These are phyloP conservation scores for Colletotrichum camelliae DNA, from an alignment of 2,329 filamentous ascomycete species.

Conservation along the genomic window DNA sequence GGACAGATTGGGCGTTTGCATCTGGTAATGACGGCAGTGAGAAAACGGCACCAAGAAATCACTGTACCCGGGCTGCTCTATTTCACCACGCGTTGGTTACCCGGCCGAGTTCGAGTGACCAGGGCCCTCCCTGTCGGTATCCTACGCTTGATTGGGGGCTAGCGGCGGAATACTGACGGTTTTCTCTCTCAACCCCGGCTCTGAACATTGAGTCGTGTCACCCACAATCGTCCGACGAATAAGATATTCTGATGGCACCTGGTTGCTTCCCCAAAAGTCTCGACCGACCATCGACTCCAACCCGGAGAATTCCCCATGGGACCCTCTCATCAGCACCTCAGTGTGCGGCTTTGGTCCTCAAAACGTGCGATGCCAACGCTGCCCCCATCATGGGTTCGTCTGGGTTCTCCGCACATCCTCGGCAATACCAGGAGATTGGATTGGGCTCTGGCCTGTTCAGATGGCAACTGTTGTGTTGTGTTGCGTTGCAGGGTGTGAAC, in stretches of 20 bases:
- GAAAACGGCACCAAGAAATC: background rate
- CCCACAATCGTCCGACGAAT: slow-evolving; percentile 13
- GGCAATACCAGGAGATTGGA: slow-evolving; percentile 5
- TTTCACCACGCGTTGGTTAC: slow-evolving; percentile 10
- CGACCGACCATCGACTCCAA: slow-evolving; percentile 10
- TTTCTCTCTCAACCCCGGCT: background rate
- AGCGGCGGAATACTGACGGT: slow-evolving; percentile 14
- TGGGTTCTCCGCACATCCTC: slow-evolving; percentile 16
- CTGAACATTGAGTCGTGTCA: background rate
- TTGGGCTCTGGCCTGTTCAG: background rate
- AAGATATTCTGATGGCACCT: background rate
- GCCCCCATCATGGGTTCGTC: background rate
- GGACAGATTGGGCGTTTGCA: background rate
- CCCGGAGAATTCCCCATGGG: slow-evolving; percentile 16
- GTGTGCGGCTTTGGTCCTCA: background rate
- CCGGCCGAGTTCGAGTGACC: background rate
- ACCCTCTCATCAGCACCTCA: background rate
- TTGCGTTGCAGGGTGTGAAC: background rate
- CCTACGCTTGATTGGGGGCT: background rate
- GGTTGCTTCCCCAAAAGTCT: slow-evolving; percentile 16
- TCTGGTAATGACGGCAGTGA: background rate
- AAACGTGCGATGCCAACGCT: slow-evolving; percentile 5
- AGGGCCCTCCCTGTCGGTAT: background rate
- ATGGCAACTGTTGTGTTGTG: background rate
- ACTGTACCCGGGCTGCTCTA: background rate